Conservation (phyloP, 2,329 filamentous ascomycete genomes). For the Colletotrichum simmondsii region DNA sequence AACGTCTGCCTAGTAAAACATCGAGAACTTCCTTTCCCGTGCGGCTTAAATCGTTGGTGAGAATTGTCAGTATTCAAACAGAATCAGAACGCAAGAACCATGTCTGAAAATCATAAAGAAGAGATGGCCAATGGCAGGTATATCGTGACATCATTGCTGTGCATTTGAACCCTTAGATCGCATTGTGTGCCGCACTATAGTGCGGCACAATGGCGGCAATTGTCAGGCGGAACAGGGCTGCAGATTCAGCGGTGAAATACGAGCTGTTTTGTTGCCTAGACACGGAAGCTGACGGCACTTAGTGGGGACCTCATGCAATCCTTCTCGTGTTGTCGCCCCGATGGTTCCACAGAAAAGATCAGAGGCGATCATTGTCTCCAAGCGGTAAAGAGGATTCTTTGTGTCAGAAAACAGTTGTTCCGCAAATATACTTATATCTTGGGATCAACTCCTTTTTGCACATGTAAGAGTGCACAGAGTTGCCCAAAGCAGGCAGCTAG, state of each 20-base stretch:
- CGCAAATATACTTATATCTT: too few relatives aligned
- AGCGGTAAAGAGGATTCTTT: too few relatives aligned
- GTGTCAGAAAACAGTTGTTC: too few relatives aligned
- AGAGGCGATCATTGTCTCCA: too few relatives aligned
- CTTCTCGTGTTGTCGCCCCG: not conserved
- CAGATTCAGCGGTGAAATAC: not conserved
- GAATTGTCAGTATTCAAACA: fast-evolving
- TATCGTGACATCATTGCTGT: not conserved
- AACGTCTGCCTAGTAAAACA: not conserved
- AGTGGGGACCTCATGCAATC: not conserved
- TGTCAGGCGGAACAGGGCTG: not conserved
- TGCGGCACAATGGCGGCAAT: not conserved
- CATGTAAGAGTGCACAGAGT: too few relatives aligned
- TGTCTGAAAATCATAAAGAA: not conserved
- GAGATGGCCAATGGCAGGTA: fast-evolving
- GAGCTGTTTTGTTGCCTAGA: not conserved
- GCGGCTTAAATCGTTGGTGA: not conserved
- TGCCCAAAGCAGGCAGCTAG: too few relatives aligned
- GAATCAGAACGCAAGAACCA: not conserved
- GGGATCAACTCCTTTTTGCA: too few relatives aligned
- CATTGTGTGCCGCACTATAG: not conserved
- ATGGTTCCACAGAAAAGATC: not conserved
- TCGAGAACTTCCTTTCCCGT: fast-evolving
- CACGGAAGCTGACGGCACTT: not conserved
- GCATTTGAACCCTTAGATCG: not conserved